Percentiles rank a stretch among this genome's conserved stretches.
Evolutionary conservation across 2,329 filamentous ascomycete genomes (phyloP).

Genomic region (Fusarium nurragi): DNA sequence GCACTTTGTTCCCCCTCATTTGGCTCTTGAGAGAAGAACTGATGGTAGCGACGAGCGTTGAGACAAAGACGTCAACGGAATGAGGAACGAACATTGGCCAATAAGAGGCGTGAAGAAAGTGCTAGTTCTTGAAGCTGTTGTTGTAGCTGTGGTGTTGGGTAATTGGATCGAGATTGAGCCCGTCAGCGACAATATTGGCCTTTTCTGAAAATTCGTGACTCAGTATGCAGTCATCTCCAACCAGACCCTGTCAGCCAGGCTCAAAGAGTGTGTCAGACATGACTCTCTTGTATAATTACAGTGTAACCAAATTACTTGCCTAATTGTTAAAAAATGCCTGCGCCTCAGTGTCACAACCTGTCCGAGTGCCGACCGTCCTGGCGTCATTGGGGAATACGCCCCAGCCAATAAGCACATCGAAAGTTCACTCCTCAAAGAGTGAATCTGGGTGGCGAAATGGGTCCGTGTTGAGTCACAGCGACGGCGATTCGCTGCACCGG

Average conservation of each 20-base stretch:
- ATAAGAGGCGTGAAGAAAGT: neutral
- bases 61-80: neutral
- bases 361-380: neutral
- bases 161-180: conserved; percentile 34
- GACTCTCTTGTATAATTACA: neutral
- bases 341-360: neutral
- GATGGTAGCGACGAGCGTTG: neutral
- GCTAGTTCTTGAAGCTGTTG: conserved; percentile 45
- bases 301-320: neutral
- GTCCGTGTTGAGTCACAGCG: conserved; percentile 6
- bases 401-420: neutral
- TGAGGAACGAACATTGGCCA: neutral
- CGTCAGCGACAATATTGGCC: conserved; percentile 28
- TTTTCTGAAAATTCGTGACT: conserved; percentile 38
- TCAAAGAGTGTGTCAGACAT: neutral
- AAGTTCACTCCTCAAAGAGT: neutral
- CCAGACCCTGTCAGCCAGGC: neutral
- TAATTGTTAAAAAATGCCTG: neutral
- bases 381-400: neutral
- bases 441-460: conserved; percentile 1
- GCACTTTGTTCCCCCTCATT: conserved; percentile 24
- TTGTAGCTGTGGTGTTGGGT: conserved; percentile 40
- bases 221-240: conserved; percentile 5
- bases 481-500: conserved; percentile 14
- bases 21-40: conserved; percentile 38